Evolutionary conservation across 768 basidiomycete genomes (phyloP), one percentile per base, ranked within the genome.

Genomic region (Pleurotus platypus): DNA sequence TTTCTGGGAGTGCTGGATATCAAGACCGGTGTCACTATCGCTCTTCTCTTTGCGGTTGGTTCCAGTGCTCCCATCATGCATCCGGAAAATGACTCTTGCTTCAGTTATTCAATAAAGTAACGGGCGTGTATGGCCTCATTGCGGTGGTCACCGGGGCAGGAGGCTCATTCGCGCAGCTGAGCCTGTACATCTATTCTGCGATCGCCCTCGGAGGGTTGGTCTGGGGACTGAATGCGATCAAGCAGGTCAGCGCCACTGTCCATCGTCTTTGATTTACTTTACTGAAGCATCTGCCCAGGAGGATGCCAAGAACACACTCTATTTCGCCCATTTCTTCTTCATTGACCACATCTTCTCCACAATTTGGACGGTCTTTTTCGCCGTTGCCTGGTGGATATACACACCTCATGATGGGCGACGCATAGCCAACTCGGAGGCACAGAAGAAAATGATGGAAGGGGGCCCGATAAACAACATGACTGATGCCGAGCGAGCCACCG

Each of bases 121-220:
- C 97, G 16, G 96, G 97, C 50, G 84, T 98, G 7, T 99, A 98
- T 69, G 97, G 97, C 56, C 82, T 99, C 57, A 87, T 99, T 58
- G 95, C 94, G 4, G 82, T 94, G 57, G 72, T 94, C 58, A 90
- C 89, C 1, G 95, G 95, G 16, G 88, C 91, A 27, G 93, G 91
- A n/a, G 89, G 90, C n/a, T 86, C 89, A n/a, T 85, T 94, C 62
- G 86, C 89, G 0, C 97, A 99, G 72, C 79, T 98, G 59, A 90
- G 86, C 70, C 80, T 96, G 67, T 98, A 98, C 72, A 78, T 94
- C 16, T 99, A 99, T 76, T 98, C 95, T 8, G 86, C 89, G 56
- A 69, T 87, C 22, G 92, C 87, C 40, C 82, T 98, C 43, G 77
- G 86, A 12, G 91, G 85, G 0, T 81, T 95, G 20, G 80, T 80